Conservation (phyloP, 139 green algal genomes). For the Pseudopediastrum boryanum region DNA sequence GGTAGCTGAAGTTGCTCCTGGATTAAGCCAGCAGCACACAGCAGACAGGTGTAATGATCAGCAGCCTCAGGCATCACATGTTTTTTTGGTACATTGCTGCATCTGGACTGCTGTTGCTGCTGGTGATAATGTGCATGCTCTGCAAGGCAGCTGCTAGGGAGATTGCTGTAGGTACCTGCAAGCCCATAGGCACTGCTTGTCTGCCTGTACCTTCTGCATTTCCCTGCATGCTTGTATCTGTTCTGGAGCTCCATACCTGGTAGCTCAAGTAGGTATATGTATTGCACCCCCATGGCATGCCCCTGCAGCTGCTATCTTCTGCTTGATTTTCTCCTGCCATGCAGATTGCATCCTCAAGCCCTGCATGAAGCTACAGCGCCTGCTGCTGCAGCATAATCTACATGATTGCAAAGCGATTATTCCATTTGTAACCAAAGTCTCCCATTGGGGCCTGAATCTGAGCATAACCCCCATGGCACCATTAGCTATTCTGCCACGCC, state of each 20-base stretch:
- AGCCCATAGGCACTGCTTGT: background rate
- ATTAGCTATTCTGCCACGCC: background rate
- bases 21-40: no score
- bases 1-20: no score
- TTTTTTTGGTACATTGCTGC: background rate
- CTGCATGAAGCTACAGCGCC: no score
- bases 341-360: no score
- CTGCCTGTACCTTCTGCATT: background rate
- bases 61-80: background rate
- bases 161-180: background rate
- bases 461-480: background rate
- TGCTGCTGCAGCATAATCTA: no score
- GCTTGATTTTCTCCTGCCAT: conserved; percentile 19
- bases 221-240: background rate
- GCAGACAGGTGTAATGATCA: background rate
- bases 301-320: no score
- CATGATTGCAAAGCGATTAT: background rate
- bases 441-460: background rate
- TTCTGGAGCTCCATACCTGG: background rate
- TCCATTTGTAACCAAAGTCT: background rate
- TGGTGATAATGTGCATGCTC: background rate
- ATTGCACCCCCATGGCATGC: no score
- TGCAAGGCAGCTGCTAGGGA: background rate
- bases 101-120: background rate
- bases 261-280: conserved; percentile 19